Conservation (phyloP, 805 yeast genomes). For the Ogataea pignaliae region DNA sequence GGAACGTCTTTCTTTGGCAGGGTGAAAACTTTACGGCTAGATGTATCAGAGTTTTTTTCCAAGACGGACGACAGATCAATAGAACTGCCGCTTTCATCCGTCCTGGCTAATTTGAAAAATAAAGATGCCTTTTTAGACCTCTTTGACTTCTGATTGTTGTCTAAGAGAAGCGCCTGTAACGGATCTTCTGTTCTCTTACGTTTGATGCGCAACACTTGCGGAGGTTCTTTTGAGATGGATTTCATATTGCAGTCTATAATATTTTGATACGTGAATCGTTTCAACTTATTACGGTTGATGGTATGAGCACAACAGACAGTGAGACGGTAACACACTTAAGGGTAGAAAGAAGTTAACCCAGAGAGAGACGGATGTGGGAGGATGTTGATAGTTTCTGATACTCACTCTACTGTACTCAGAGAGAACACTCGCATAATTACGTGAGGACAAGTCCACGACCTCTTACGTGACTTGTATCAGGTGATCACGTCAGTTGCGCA, state of each 20-base stretch:
- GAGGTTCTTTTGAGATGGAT: constrained; percentile 28
- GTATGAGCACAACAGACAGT: too few relatives aligned
- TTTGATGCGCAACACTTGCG: constrained; percentile 76
- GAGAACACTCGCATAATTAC: too few relatives aligned
- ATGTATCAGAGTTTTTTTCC: constrained; percentile 9
- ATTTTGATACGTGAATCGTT: not conserved
- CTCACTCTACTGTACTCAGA: too few relatives aligned
- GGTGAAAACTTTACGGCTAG: constrained; percentile 20
- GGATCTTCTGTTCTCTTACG: constrained; percentile 87
- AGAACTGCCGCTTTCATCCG: constrained; percentile 33
- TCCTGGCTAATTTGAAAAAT: constrained; percentile 45
- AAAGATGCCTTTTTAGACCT: constrained; percentile 34
- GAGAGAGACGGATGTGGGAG: too few relatives aligned
- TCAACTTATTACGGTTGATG: not conserved
- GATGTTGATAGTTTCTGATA: too few relatives aligned
- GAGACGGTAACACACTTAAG: too few relatives aligned
- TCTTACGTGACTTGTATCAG: too few relatives aligned
- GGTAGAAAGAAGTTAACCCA: too few relatives aligned
- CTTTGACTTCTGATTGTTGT: constrained; percentile 34
- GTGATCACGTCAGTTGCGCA: too few relatives aligned
- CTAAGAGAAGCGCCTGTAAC: constrained; percentile 66
- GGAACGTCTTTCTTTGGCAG: constrained; percentile 16
- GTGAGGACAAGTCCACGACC: too few relatives aligned
- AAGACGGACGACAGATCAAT: constrained; percentile 17
- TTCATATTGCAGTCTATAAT: not conserved